These are phyloP conservation scores for Steccherinum ochraceum DNA, from an alignment of 768 basidiomycete genomes.

Conservation along the genomic window DNA sequence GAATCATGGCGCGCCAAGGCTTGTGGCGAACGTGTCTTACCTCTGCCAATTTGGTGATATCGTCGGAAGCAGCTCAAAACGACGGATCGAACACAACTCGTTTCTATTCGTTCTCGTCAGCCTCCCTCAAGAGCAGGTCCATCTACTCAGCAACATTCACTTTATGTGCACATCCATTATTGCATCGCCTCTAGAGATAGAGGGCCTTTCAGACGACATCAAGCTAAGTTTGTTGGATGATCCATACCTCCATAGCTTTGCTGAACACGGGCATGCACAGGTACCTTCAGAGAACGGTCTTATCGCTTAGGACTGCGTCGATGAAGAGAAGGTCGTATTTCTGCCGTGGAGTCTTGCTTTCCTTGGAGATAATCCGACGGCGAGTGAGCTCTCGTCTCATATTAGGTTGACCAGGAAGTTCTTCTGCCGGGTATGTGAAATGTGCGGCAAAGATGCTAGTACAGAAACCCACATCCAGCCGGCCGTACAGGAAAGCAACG, in stretches of 20 bases:
- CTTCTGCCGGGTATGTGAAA: slow-evolving; percentile 36
- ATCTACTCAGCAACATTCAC: slow-evolving; percentile 32
- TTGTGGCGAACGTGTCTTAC: not conserved
- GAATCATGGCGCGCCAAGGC: not conserved
- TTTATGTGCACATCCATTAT: slow-evolving; percentile 37
- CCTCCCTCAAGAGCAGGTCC: slow-evolving; percentile 23
- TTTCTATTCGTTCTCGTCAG: slow-evolving; percentile 33
- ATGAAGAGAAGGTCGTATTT: not conserved
- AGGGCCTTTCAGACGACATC: too few species aligned
- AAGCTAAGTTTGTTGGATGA: too few species aligned
- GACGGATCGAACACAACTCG: slow-evolving; percentile 41
- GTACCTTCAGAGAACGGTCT: too few species aligned
- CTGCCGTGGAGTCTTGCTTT: not conserved
- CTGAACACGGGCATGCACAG: too few species aligned
- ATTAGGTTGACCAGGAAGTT: slow-evolving; percentile 30
- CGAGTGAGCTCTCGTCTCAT: slow-evolving; percentile 37
- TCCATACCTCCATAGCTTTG: too few species aligned
- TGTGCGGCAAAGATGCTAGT: too few species aligned
- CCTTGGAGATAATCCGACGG: slow-evolving; percentile 43
- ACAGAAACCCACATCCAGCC: too few species aligned
- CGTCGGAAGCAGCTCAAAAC: slow-evolving; percentile 38
- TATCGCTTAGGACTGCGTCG: not conserved
- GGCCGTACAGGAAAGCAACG: too few species aligned
- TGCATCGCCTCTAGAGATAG: slow-evolving; percentile 37
- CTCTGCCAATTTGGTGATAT: not conserved